Base-by-base conservation (phyloP, 1,139 yeast genomes). In the Debaryomycetaceae sp. region DNA sequence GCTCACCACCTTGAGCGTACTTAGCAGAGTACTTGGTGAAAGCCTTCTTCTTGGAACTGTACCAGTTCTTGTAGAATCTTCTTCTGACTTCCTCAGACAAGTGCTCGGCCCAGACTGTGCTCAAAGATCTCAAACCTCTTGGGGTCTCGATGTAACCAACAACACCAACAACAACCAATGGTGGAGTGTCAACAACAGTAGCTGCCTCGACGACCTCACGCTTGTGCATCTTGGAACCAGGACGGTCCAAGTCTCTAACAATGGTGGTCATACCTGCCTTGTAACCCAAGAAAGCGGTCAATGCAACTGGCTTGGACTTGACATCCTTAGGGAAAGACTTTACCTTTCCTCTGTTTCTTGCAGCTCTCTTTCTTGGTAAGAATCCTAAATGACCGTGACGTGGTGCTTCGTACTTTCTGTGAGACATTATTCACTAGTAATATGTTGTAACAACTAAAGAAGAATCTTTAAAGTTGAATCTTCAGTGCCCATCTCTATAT, bases 1-100 rank as follows among this genome's bases (percentile, higher is more conserved):
- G 84, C 67, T 87, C 82, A 66, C 88, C 89, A 67, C 83, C 88
- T 67, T 81, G 81, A 63, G 98, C 88, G 85, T 91, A 91, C 83
- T 92, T 91, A 75, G 94, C 87, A 73, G 98, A 86, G 89, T 92
- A 92, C 81, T 92, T 89, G 87, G 98, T 87, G 94, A 92, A 92
- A 67, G 98, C 98, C 94, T 91, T 91, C 96, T 92, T 92, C 94
- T 92, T 92, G 61, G 96, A 86, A 84, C 89, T 91, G 96, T 86
- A 92, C 98, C 98, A 92, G 96, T 91, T 92, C 88, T 91, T 92
- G 96, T 92, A 92, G 96, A 92, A 92, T 82, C 98, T 88, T 85
- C 98, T 88, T 87, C 86, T 92, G 75, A 92, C 83, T 78, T 92
- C 98, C 73, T 92, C 98, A 64, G 96, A 87, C 73, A 92, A 84